A percentile compares a stretch with the other conserved stretches of the same genome.
Evolutionary conservation across 2,329 filamentous ascomycete genomes (phyloP).

Genomic region (Verticillium nubilum): DNA sequence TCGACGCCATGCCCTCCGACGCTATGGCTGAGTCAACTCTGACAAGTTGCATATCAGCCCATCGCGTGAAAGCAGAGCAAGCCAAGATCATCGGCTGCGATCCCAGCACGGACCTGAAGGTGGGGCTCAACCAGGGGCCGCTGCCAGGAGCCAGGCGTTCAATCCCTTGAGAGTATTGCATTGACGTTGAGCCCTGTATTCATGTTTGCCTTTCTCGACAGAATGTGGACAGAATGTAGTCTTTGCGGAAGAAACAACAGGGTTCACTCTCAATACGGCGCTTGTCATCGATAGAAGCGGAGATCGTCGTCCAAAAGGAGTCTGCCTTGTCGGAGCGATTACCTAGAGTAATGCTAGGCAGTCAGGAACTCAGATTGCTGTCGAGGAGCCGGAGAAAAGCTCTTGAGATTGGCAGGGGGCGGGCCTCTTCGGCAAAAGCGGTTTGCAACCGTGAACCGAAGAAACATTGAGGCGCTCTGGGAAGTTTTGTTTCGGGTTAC

Average conservation of each 20-base stretch:
- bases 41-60: background rate
- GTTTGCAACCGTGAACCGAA: constrained; percentile 14
- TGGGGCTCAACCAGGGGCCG: background rate
- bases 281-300: constrained; percentile 21
- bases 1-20: background rate
- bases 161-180: background rate
- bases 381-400: constrained; percentile 6
- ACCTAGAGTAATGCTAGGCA: constrained; percentile 28
- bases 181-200: background rate
- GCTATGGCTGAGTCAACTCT: background rate
- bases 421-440: constrained; percentile 17
- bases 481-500: background rate
- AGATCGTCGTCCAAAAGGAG: constrained; percentile 30
- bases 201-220: background rate
- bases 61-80: background rate
- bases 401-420: constrained; percentile 6
- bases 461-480: background rate
- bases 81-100: background rate
- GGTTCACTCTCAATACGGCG: background rate
- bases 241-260: background rate
- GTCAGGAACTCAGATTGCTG: constrained; percentile 5
- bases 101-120: background rate
- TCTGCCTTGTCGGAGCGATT: constrained; percentile 26
- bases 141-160: background rate
- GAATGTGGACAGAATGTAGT: background rate